A percentile compares a stretch with the other conserved stretches of the same genome.
phyloP scores from a whole-genome alignment of 2,329 filamentous ascomycete species.

The Canariomyces notabilis region DNA sequence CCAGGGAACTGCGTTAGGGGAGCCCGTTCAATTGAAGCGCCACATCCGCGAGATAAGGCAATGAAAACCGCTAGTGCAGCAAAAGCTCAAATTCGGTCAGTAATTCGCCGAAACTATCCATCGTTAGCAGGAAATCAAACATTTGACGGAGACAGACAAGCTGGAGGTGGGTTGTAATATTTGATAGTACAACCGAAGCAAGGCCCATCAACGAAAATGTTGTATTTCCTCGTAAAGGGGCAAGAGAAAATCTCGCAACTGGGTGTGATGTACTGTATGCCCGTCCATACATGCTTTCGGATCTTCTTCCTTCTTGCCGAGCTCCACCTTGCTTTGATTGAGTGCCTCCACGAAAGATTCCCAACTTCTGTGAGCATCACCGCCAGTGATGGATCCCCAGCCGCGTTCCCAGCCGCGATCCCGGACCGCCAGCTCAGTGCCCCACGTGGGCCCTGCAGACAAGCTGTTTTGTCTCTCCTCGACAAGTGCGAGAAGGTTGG shows the following conservation, averaged over 20 bases:
- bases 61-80: background rate
- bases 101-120: too few species aligned
- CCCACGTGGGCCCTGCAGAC: constrained; percentile 13
- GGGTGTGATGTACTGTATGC: too few species aligned
- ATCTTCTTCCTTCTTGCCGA: constrained; percentile 14
- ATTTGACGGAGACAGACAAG: too few species aligned
- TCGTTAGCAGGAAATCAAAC: too few species aligned
- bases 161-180: too few species aligned
- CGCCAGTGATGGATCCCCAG: constrained; percentile 1
- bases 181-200: too few species aligned
- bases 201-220: background rate
- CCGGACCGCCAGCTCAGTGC: constrained; percentile 1
- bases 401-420: constrained; percentile 1
- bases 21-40: background rate
- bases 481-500: background rate
- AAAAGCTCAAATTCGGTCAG: too few species aligned
- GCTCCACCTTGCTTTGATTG: constrained; percentile 19
- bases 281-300: constrained; percentile 5
- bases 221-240: too few species aligned
- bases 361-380: constrained; percentile 6
- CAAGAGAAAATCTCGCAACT: constrained; percentile 18
- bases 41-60: background rate
- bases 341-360: constrained; percentile 7
- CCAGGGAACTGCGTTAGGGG: background rate
- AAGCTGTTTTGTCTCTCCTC: constrained; percentile 8